Evolutionary conservation across 2,329 filamentous ascomycete genomes (phyloP), one percentile per base, ranked within the genome.

Genomic region (Davidsoniella australis): DNA sequence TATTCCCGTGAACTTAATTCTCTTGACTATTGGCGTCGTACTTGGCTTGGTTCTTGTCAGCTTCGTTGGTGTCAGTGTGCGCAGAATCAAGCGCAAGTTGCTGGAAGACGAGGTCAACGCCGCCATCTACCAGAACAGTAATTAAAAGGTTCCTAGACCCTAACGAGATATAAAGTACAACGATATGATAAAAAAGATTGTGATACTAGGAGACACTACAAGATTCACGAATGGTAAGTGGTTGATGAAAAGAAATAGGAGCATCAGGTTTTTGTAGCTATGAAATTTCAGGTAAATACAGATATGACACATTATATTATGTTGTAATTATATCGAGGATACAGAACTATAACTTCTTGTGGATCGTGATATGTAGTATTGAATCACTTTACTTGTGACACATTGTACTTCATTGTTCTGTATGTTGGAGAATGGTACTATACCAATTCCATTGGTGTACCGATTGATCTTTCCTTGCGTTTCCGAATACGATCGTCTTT

Each of bases 1-100:
- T 0, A 66, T 85, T 0, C 85, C 85, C 0, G 80, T 93, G 10
- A 91, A 94, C 60, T 47, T 82, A 2, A 69, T 82, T 0, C 63
- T 94, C 17, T 63, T 89, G 44, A 59, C 64, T 0, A 50, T 75
- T 0, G 84, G 80, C 0, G 60, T 83, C 7, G 59, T 73, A 0
- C 70, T 89, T 1, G 87, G 88, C 0, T 52, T 71, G 1, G 66
- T 65, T 5, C 66, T 94, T 6, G 79, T 89, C 9, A 63, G 60
- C 0, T 94, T 75, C 61, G 85, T 93, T 1, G 66, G 58, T 12
- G 48, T 67, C 5, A 61, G 67, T 57, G 59, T 63, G 5, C 62
- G 63, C 48, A 57, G 57, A 33, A 60, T 66, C 53, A 62, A 55
- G 58, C 59, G 58, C 41, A 61, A 54, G 36, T 45, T 56, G 55